Evolutionary conservation across 1,284 basidiomycete genomes (phyloP).

Genomic region (Naganishia sp.): DNA sequence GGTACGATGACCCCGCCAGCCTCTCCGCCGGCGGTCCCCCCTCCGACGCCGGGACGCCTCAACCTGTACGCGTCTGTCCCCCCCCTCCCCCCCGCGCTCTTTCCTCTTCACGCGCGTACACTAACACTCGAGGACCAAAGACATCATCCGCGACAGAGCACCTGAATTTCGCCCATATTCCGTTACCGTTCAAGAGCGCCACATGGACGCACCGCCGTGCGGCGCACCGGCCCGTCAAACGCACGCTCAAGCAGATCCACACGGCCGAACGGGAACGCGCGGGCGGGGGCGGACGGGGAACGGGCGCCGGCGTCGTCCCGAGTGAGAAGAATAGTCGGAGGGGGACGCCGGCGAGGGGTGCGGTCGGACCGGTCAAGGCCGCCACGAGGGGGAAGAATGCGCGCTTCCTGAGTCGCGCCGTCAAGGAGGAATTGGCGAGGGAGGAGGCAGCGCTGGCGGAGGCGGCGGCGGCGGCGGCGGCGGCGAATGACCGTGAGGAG

Average conservation of each 20-base stretch:
- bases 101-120: too few relatives aligned
- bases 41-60: conserved; percentile 16
- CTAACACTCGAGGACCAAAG: not conserved
- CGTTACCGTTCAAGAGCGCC: conserved; percentile 49
- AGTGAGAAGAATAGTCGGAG: conserved; percentile 23
- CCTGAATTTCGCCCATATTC: conserved; percentile 46
- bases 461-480: conserved; percentile 9
- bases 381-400: conserved; percentile 10
- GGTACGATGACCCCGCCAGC: conserved; percentile 1
- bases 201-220: conserved; percentile 22
- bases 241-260: conserved; percentile 21
- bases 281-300: not conserved
- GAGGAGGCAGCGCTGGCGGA: conserved; percentile 11
- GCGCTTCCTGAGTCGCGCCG: conserved; percentile 15
- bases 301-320: not conserved
- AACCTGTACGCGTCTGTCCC: conserved; percentile 4
- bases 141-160: conserved; percentile 38
- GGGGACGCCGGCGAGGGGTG: not conserved
- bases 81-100: not conserved
- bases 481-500: not conserved
- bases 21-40: not conserved
- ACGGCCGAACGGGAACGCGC: conserved; percentile 22
- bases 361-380: not conserved
- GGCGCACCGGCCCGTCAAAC: conserved; percentile 5
- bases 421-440: conserved; percentile 16